These are phyloP conservation scores for Aegilops umbellulata DNA, from an alignment of 176 grass and related monocot genomes.

Conservation along the genomic window DNA sequence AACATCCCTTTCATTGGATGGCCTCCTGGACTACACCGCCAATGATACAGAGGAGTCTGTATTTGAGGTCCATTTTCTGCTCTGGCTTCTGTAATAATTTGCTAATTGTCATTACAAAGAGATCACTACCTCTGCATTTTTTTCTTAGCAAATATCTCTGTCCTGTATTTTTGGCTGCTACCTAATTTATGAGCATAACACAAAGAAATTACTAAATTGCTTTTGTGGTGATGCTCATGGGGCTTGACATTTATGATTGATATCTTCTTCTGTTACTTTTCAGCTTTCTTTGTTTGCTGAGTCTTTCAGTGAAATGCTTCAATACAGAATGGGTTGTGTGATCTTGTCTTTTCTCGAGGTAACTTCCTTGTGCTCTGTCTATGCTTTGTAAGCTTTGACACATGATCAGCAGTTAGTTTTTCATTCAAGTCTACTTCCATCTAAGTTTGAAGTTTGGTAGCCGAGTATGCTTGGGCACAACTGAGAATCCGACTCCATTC, in stretches of 20 bases:
- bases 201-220: not conserved
- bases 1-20: conserved; percentile 78
- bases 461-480: not conserved
- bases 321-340: conserved; percentile 86
- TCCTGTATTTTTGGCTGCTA: not conserved
- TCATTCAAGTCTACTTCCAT: not conserved
- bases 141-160: not conserved
- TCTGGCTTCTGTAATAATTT: conserved; percentile 8
- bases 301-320: conserved; percentile 97
- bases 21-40: conserved; percentile 88
- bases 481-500: not conserved
- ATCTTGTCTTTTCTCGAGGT: conserved; percentile 97
- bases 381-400: conserved; percentile 20
- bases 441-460: not conserved
- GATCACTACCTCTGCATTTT: not conserved
- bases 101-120: conserved; percentile 7
- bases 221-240: conserved; percentile 3
- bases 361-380: conserved; percentile 31
- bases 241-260: conserved; percentile 22
- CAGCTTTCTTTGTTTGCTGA: conserved; percentile 98
- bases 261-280: conserved; percentile 26
- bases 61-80: conserved; percentile 73
- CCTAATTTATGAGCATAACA: not conserved
- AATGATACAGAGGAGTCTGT: conserved; percentile 91
- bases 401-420: not conserved